These are phyloP conservation scores for Tricholoma bakamatsutake DNA, from an alignment of 768 basidiomycete genomes.

Conservation along the genomic window DNA sequence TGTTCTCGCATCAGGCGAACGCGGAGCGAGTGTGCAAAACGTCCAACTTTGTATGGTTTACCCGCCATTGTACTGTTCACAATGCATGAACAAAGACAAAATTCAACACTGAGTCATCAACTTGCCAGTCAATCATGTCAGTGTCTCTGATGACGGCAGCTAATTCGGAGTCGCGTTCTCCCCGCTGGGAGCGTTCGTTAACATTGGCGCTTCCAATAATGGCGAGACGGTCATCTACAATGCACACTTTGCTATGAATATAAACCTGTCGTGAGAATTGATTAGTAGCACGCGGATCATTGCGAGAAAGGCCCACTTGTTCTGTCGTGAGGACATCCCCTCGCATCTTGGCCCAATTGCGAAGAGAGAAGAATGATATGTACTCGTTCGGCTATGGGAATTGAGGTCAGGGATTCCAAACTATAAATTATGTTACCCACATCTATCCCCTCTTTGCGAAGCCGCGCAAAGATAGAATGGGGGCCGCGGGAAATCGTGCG, in stretches of 20 bases:
- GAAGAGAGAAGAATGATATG: conserved; percentile 83
- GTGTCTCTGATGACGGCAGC: conserved; percentile 93
- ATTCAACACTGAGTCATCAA: conserved; percentile 4
- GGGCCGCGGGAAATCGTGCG: conserved; percentile 84
- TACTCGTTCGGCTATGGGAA: conserved; percentile 78
- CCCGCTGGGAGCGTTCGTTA: conserved; percentile 93
- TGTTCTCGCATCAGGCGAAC: conserved; percentile 96
- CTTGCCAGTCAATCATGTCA: conserved; percentile 90
- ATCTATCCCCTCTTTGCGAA: conserved; percentile 85
- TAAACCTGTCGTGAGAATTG: conserved; percentile 53
- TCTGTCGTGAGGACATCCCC: conserved; percentile 84
- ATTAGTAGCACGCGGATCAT: conserved; percentile 6
- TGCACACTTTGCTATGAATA: conserved; percentile 82
- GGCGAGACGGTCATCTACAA: conserved; percentile 91
- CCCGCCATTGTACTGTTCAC: conserved; percentile 81
- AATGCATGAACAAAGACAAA: background rate
- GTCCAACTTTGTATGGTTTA: conserved; percentile 89
- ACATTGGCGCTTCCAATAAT: conserved; percentile 98
- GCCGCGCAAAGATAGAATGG: conserved; percentile 81
- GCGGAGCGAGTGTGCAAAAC: conserved; percentile 92
- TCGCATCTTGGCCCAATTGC: conserved; percentile 91
- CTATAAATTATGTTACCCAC: conserved; percentile 36
- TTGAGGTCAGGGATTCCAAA: conserved; percentile 6
- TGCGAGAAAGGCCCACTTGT: conserved; percentile 43
- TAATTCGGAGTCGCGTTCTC: conserved; percentile 95